phyloP scores from a whole-genome alignment of 2,329 filamentous ascomycete genomes.

The Nigrograna mackinnonii region DNA sequence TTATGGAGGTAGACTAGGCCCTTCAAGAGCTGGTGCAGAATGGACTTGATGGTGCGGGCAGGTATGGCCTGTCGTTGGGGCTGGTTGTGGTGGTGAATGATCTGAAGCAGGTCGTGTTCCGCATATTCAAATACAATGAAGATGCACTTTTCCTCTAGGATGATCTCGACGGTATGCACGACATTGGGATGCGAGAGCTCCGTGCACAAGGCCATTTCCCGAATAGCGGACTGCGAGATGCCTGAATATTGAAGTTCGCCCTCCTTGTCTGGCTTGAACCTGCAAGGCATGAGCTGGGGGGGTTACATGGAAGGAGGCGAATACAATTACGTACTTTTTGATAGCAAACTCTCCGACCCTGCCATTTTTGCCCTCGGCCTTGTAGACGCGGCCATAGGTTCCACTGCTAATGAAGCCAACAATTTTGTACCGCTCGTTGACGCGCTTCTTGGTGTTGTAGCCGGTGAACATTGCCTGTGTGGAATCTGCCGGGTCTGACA shows the following conservation, averaged over 20 bases:
- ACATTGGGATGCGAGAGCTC: constrained; percentile 89
- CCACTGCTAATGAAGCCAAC: constrained; percentile 98
- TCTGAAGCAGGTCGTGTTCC: constrained; percentile 95
- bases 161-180: constrained; percentile 90
- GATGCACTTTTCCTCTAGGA: constrained; percentile 97
- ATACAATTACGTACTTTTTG: constrained; percentile 74
- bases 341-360: constrained; percentile 88
- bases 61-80: constrained; percentile 87
- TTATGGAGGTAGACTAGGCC: constrained; percentile 92
- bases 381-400: constrained; percentile 98
- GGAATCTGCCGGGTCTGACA: constrained; percentile 27
- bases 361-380: constrained; percentile 77
- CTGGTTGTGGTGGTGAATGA: constrained; percentile 96
- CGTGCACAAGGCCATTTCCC: constrained; percentile 96
- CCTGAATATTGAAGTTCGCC: constrained; percentile 97
- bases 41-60: constrained; percentile 84
- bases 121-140: constrained; percentile 99
- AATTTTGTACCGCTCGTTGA: constrained; percentile 92
- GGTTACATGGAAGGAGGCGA: constrained; percentile 4
- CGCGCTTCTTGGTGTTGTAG: constrained; percentile 76
- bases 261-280: constrained; percentile 97
- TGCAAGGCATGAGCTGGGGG: constrained; percentile 31
- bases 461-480: constrained; percentile 46
- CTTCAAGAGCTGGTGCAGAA: constrained; percentile 94
- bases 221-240: constrained; percentile 94